A percentile compares a stretch with the other conserved stretches of the same genome.
Evolutionary conservation across 139 green algal species (phyloP).

Genomic region (Marvania coccoides): DNA sequence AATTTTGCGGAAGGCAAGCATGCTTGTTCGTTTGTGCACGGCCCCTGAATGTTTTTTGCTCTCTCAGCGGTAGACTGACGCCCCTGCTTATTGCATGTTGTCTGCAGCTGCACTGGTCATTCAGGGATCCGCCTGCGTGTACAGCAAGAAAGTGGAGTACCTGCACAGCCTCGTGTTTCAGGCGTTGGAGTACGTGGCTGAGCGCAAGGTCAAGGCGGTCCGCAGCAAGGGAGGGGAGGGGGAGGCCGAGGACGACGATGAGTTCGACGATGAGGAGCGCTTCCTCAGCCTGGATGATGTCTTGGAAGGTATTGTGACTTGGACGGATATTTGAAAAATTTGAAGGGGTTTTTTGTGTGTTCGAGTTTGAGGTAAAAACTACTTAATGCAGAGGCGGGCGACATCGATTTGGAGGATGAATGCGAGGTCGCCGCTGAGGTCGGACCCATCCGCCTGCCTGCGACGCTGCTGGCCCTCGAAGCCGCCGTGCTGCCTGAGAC

Average conservation of each 20-base stretch:
- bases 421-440: neutral
- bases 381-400: constrained; percentile 15
- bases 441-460: constrained; percentile 27
- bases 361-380: neutral
- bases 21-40: constrained; percentile 29
- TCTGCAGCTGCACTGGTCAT: constrained; percentile 45
- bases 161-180: constrained; percentile 73
- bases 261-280: constrained; percentile 41
- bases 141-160: constrained; percentile 84
- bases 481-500: constrained; percentile 20
- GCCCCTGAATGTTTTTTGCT: neutral
- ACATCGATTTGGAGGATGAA: constrained; percentile 53
- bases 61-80: no score
- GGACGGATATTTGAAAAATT: neutral
- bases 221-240: neutral
- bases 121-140: constrained; percentile 74
- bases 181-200: constrained; percentile 45
- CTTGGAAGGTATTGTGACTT: constrained; percentile 13
- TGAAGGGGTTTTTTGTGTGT: neutral
- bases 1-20: constrained; percentile 75
- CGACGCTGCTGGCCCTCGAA: constrained; percentile 58
- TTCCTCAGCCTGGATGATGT: constrained; percentile 48
- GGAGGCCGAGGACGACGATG: neutral
- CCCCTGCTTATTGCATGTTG: neutral
- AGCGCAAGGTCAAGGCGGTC: constrained; percentile 3